Conservation (phyloP, 306 rosid genomes). For the Delonix regia region DNA sequence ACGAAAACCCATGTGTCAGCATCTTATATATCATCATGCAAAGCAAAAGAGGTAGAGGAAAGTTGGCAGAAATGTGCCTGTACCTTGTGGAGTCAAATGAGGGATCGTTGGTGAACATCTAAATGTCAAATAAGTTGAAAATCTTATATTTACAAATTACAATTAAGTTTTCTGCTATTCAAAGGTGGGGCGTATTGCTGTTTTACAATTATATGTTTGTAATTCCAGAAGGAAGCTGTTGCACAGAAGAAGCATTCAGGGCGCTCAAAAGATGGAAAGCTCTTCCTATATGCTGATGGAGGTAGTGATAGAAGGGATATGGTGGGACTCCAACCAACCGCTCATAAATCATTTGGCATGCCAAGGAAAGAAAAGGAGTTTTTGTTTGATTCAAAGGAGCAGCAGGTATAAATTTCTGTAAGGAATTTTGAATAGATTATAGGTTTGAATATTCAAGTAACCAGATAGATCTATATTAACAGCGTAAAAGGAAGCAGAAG, state of each 20-base stretch:
- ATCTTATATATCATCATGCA: background rate
- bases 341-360: constrained; percentile 62
- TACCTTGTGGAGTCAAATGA: background rate
- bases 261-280: constrained; percentile 49
- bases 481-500: background rate
- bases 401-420: constrained; percentile 53
- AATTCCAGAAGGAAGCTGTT: constrained; percentile 51
- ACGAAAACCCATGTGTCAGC: background rate
- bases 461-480: background rate
- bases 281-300: constrained; percentile 23
- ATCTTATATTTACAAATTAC: background rate
- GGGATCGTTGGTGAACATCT: background rate
- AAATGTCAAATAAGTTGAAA: background rate
- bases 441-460: background rate
- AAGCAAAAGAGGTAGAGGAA: background rate
- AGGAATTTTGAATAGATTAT: background rate
- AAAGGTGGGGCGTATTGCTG: background rate
- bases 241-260: constrained; percentile 41
- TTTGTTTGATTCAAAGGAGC: constrained; percentile 56
- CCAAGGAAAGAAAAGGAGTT: constrained; percentile 68
- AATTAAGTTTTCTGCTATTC: no score
- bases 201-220: constrained; percentile 7
- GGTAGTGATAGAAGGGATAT: constrained; percentile 39
- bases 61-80: background rate
- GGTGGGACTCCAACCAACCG: constrained; percentile 43